phyloP scores from a whole-genome alignment of 2,329 filamentous ascomycete species.

The Fusarium sp. region DNA sequence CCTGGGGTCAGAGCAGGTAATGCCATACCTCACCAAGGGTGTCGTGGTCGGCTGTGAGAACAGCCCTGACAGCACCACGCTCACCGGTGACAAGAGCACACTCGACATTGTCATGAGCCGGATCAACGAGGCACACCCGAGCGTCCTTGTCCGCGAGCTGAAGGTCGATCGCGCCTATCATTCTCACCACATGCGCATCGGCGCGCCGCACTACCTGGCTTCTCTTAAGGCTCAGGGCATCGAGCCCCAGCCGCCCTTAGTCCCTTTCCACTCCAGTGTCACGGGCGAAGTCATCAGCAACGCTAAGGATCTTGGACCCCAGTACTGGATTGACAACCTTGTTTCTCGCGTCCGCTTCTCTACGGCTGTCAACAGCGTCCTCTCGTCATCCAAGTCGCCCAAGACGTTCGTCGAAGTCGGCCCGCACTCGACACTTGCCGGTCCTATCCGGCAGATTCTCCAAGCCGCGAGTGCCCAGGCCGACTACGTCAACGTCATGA shows the following conservation, averaged over 20 bases:
- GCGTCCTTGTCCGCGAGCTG: not conserved
- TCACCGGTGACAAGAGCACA: not conserved
- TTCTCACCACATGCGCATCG: not conserved
- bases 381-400: not conserved
- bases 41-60: not conserved
- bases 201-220: not conserved
- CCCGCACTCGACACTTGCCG: constrained; percentile 35
- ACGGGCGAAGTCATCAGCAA: not conserved
- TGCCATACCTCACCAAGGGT: constrained; percentile 14
- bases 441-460: constrained; percentile 34
- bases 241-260: not conserved
- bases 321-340: constrained; percentile 14
- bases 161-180: constrained; percentile 19
- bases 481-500: not conserved
- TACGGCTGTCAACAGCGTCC: constrained; percentile 15
- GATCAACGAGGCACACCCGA: not conserved
- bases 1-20: constrained; percentile 46
- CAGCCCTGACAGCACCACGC: not conserved
- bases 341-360: constrained; percentile 52
- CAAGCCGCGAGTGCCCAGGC: not conserved
- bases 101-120: rapidly evolving
- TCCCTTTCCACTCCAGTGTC: not conserved
- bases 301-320: not conserved
- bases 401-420: constrained; percentile 38
- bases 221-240: not conserved